These are phyloP conservation scores for Fusarium equiseti DNA, from an alignment of 2,329 filamentous ascomycete species.

Conservation along the genomic window DNA sequence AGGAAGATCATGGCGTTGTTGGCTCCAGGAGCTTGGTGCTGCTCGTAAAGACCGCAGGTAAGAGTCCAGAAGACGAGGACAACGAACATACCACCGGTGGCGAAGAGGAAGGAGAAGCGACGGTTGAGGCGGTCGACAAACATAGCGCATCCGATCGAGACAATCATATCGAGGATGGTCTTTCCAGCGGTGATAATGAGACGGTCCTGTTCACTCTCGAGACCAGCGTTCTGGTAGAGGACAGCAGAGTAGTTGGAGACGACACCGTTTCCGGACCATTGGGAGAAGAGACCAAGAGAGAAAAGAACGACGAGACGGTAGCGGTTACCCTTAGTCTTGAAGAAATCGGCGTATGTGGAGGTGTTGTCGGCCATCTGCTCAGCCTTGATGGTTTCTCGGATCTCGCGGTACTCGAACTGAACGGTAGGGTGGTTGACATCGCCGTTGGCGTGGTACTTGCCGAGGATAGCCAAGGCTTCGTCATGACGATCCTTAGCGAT, in stretches of 20 bases:
- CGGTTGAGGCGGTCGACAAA: conserved; percentile 64
- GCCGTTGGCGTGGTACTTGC: conserved; percentile 73
- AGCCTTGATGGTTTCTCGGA: conserved; percentile 70
- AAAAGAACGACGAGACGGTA: conserved; percentile 72
- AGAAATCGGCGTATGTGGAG: conserved; percentile 70
- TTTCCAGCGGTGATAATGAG: conserved; percentile 67
- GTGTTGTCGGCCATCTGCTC: conserved; percentile 64
- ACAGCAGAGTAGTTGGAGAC: conserved; percentile 75
- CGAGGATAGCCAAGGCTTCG: conserved; percentile 70
- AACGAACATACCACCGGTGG: conserved; percentile 62
- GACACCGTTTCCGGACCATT: conserved; percentile 75
- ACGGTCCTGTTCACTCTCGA: conserved; percentile 67
- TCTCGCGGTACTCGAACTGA: conserved; percentile 75
- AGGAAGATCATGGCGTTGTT: conserved; percentile 68
- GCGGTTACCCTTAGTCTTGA: conserved; percentile 72
- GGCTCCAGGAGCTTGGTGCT: conserved; percentile 54
- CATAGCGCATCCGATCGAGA: conserved; percentile 66
- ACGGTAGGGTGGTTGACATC: conserved; percentile 69
- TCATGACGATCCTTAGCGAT: conserved; percentile 73
- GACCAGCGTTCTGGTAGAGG: conserved; percentile 71
- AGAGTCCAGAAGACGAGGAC: conserved; percentile 65
- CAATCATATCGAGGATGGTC: conserved; percentile 69
- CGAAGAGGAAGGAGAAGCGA: conserved; percentile 65
- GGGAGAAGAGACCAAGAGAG: conserved; percentile 74
- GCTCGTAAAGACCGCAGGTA: conserved; percentile 65